phyloP scores from a whole-genome alignment of 1,139 yeast genomes.

The Blastobotrys aristatus region DNA sequence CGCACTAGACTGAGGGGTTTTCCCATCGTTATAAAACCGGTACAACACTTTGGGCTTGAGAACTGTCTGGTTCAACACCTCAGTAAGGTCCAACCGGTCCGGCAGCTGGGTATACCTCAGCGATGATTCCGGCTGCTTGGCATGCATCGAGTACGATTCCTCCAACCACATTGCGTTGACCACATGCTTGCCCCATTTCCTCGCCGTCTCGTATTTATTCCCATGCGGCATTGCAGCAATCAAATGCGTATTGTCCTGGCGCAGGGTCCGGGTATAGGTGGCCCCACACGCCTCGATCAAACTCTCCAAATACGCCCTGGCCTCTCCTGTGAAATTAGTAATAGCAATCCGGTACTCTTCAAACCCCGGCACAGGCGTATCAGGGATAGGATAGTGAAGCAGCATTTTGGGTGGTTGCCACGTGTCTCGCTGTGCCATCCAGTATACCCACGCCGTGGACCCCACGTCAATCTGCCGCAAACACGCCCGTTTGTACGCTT shows the following conservation, averaged over 20 bases:
- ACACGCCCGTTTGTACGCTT: slow-evolving; percentile 43
- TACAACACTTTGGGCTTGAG: slow-evolving; percentile 41
- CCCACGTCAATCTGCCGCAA: slow-evolving; percentile 45
- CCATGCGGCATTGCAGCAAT: slow-evolving; percentile 68
- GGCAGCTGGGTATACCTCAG: slow-evolving; percentile 48
- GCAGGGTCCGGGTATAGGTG: slow-evolving; percentile 60
- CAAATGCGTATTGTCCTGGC: slow-evolving; percentile 48
- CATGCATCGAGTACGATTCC: slow-evolving; percentile 64
- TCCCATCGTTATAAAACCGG: slow-evolving; percentile 36
- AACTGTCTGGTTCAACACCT: slow-evolving; percentile 49
- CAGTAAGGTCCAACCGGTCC: slow-evolving; percentile 38
- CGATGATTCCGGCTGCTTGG: slow-evolving; percentile 41
- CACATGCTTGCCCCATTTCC: slow-evolving; percentile 53
- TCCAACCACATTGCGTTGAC: slow-evolving; percentile 92
- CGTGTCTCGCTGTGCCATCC: slow-evolving; percentile 50
- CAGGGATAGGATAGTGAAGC: slow-evolving; percentile 69
- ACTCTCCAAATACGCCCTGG: slow-evolving; percentile 62
- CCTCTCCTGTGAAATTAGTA: slow-evolving; percentile 82
- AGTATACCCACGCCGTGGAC: slow-evolving; percentile 68
- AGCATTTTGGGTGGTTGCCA: slow-evolving; percentile 57
- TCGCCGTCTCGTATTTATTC: slow-evolving; percentile 68
- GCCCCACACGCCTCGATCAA: slow-evolving; percentile 75
- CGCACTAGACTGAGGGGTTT: not conserved
- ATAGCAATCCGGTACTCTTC: slow-evolving; percentile 53
- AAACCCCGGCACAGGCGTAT: slow-evolving; percentile 48